A percentile compares a stretch with the other conserved stretches of the same genome.
These are phyloP conservation scores for Calonectria pauciramosa DNA, from an alignment of 2,329 filamentous ascomycete genomes.

Conservation along the genomic window DNA sequence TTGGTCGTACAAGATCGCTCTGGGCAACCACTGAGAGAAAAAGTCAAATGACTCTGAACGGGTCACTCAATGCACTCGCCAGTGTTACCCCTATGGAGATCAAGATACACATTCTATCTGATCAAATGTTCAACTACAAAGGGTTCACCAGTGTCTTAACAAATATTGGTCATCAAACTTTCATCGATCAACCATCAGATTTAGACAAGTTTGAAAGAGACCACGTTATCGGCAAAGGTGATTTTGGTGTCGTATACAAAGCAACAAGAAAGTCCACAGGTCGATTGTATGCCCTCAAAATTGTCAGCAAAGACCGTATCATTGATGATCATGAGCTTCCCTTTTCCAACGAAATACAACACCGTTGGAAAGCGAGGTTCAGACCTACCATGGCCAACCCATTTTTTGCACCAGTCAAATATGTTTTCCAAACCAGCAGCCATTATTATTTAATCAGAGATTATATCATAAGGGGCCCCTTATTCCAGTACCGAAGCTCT, in stretches of 20 bases:
- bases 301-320: not conserved
- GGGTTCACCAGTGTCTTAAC: not conserved
- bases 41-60: not conserved
- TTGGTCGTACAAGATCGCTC: not conserved
- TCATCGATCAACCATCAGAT: not conserved
- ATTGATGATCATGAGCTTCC: not conserved
- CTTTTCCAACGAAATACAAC: not conserved
- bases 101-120: not conserved
- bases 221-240: not conserved
- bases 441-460: not conserved
- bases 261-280: not conserved
- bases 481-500: not conserved
- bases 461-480: not conserved
- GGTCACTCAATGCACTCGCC: not conserved
- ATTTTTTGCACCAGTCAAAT: not conserved
- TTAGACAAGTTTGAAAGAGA: not conserved
- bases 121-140: not conserved
- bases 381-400: not conserved
- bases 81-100: not conserved
- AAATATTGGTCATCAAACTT: not conserved
- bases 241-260: not conserved
- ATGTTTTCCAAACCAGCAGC: not conserved
- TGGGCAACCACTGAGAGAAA: not conserved
- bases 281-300: not conserved
- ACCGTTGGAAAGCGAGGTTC: not conserved